Percentiles rank a stretch among this genome's conserved stretches.
Conservation (phyloP, 805 yeast species). For the Wickerhamomyces kurtzmanii region DNA sequence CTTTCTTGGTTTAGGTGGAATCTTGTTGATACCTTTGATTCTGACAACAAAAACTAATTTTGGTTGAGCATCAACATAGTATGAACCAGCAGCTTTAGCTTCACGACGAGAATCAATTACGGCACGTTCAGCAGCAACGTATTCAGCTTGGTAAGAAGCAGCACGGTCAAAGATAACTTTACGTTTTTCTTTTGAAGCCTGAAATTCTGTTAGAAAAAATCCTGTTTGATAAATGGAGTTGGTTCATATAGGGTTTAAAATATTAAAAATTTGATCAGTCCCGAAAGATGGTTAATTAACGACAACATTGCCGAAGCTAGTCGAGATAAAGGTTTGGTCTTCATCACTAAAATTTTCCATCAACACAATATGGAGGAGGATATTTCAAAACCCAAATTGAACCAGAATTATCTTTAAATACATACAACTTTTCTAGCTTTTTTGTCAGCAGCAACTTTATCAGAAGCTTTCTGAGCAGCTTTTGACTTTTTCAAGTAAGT, state of each 20-base stretch:
- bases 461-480: constrained; percentile 69
- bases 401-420: constrained; percentile 16
- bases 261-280: constrained; percentile 30
- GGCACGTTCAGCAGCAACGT: constrained; percentile 87
- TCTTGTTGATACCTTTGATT: constrained; percentile 99
- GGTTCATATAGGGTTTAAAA: neutral
- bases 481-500: constrained; percentile 75
- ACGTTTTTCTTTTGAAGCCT: constrained; percentile 48
- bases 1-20: constrained; percentile 99
- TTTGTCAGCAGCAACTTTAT: constrained; percentile 73
- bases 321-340: constrained; percentile 43
- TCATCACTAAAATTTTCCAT: constrained; percentile 35
- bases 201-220: constrained; percentile 1
- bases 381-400: no score
- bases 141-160: constrained; percentile 93
- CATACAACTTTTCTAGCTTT: constrained; percentile 75
- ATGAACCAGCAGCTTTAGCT: constrained; percentile 89
- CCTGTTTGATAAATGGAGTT: neutral
- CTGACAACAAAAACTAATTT: constrained; percentile 93
- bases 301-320: constrained; percentile 69
- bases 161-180: constrained; percentile 84
- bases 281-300: constrained; percentile 76
- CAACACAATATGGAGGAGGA: no score
- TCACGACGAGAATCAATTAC: constrained; percentile 81
- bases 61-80: constrained; percentile 91